These are phyloP conservation scores for Gorgonomyces haynaldii DNA, from an alignment of 192 early-diverging fungal genomes.

Conservation along the genomic window DNA sequence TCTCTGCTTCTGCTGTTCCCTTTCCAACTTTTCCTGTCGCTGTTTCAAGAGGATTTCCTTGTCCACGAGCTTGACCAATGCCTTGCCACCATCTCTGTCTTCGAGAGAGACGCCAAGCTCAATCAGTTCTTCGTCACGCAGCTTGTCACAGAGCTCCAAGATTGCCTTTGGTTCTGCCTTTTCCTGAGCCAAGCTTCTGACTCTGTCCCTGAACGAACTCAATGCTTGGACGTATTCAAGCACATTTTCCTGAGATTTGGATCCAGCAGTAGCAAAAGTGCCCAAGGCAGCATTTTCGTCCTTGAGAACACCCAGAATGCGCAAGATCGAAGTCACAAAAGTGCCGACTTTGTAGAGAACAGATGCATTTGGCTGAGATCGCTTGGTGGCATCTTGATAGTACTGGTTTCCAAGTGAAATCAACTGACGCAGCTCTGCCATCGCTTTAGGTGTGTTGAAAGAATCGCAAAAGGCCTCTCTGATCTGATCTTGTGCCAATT, in stretches of 20 bases:
- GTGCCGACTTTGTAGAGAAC: constrained; percentile 64
- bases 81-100: constrained; percentile 82
- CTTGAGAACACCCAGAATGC: constrained; percentile 68
- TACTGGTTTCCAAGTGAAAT: constrained; percentile 75
- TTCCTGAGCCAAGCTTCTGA: constrained; percentile 62
- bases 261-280: constrained; percentile 1
- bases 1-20: constrained; percentile 53
- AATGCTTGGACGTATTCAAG: constrained; percentile 73
- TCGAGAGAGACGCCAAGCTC: constrained; percentile 84
- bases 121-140: constrained; percentile 81
- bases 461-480: constrained; percentile 83
- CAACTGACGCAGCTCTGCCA: constrained; percentile 68
- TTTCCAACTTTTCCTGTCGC: constrained; percentile 36
- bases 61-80: constrained; percentile 83
- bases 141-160: constrained; percentile 67
- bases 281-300: constrained; percentile 59
- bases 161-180: constrained; percentile 43
- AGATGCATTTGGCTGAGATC: constrained; percentile 48
- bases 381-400: constrained; percentile 30
- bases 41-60: constrained; percentile 30
- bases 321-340: constrained; percentile 72
- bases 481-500: constrained; percentile 63
- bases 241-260: constrained; percentile 30
- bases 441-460: constrained; percentile 77
- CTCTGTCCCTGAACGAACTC: constrained; percentile 78